Percentiles rank a stretch among this genome's conserved stretches.
These are phyloP conservation scores for Solanum sejunctum DNA, from an alignment of 257 asterid species.

Conservation along the genomic window DNA sequence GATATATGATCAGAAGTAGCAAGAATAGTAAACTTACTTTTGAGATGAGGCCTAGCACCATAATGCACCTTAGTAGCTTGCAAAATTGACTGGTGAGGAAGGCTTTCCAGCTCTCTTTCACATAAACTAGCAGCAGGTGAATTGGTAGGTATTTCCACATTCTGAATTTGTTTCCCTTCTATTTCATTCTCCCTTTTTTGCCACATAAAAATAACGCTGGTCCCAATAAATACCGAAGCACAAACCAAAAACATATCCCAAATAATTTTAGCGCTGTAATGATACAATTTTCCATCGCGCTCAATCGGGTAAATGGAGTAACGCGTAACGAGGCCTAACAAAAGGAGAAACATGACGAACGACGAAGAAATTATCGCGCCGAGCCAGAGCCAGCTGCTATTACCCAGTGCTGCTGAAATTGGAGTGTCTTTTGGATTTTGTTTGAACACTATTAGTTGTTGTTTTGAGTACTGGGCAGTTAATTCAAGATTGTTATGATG, in stretches of 20 bases:
- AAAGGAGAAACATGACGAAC: constrained; percentile 30
- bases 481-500: not conserved
- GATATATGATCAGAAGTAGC: not conserved
- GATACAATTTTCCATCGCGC: constrained; percentile 17
- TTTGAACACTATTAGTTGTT: constrained; percentile 10
- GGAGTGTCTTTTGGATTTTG: constrained; percentile 22
- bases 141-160: constrained; percentile 12
- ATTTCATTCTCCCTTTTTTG: constrained; percentile 18
- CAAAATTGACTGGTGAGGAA: constrained; percentile 43
- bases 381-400: constrained; percentile 56
- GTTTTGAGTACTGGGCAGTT: not conserved
- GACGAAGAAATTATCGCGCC: constrained; percentile 44
- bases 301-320: constrained; percentile 41
- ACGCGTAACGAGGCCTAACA: constrained; percentile 40
- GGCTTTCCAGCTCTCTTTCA: constrained; percentile 58
- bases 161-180: constrained; percentile 33
- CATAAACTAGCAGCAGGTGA: constrained; percentile 33
- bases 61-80: constrained; percentile 52
- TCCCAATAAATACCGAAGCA: constrained; percentile 28
- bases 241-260: constrained; percentile 52
- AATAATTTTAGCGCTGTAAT: constrained; percentile 36
- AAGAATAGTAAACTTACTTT: constrained; percentile 25
- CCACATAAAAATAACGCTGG: constrained; percentile 39
- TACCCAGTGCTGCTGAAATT: constrained; percentile 38
- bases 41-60: constrained; percentile 52